Conservation (phyloP, 179 eudicot species). For the Actinidia chinensis region DNA sequence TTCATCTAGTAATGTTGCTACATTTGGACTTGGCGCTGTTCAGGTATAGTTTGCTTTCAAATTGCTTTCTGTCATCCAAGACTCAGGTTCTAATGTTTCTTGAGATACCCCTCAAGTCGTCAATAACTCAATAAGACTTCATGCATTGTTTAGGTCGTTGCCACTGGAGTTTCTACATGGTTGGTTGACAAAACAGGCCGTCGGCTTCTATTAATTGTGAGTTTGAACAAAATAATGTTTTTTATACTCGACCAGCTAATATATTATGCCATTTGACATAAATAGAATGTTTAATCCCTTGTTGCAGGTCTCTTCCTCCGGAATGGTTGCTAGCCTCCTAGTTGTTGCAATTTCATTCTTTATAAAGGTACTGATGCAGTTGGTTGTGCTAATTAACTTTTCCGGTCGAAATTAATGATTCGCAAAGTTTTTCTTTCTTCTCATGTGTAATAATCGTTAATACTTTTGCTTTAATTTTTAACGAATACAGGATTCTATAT, state of each 20-base stretch:
- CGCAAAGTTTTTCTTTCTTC: not conserved
- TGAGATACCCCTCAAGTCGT: not conserved
- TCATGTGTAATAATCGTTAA: not conserved
- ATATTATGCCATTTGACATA: not conserved
- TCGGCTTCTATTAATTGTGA: conserved; percentile 76
- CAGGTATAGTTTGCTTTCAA: conserved; percentile 50
- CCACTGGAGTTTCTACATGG: conserved; percentile 78
- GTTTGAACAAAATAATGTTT: conserved; percentile 24
- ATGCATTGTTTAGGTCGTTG: conserved; percentile 55
- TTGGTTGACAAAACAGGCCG: conserved; percentile 92
- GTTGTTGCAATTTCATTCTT: conserved; percentile 71
- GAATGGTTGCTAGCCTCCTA: conserved; percentile 72
- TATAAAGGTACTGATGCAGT: conserved; percentile 50
- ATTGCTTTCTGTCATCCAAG: not conserved
- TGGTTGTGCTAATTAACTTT: not conserved
- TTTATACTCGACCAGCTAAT: not conserved
- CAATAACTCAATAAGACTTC: conserved; percentile 7
- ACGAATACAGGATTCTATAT: conserved; percentile 44
- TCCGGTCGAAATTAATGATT: not conserved
- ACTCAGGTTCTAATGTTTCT: not conserved
- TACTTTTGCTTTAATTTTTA: not conserved
- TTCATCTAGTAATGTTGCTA: conserved; percentile 70
- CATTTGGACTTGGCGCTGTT: conserved; percentile 74
- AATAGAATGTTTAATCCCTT: conserved; percentile 20
- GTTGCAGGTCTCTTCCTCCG: conserved; percentile 65